Percentiles rank a stretch among this genome's conserved stretches.
phyloP scores from a whole-genome alignment of 176 grass and related monocot species.

The Musa beccarii region DNA sequence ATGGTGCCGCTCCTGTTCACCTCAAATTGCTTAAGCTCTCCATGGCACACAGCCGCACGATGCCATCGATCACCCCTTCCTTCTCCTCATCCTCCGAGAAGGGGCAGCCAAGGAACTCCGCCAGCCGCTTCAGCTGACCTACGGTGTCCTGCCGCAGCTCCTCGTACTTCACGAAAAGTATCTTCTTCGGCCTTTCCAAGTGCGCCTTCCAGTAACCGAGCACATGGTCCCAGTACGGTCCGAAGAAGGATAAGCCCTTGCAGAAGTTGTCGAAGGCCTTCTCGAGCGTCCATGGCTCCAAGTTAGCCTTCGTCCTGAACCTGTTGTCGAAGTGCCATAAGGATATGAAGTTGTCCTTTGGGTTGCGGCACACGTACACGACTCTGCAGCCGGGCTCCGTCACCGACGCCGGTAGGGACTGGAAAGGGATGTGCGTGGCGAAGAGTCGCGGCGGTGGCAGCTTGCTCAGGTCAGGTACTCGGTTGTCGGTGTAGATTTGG shows the following conservation, averaged over 20 bases:
- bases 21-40: background rate
- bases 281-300: too few relatives aligned
- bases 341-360: slow-evolving; percentile 22
- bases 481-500: background rate
- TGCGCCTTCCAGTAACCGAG: too few relatives aligned
- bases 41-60: slow-evolving; percentile 5
- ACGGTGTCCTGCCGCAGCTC: slow-evolving; percentile 8
- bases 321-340: slow-evolving; percentile 11
- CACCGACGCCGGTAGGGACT: slow-evolving; percentile 6
- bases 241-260: too few relatives aligned
- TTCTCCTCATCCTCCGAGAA: slow-evolving; percentile 11
- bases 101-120: slow-evolving; percentile 1
- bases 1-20: background rate
- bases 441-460: slow-evolving; percentile 12
- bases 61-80: background rate
- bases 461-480: background rate
- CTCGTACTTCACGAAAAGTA: slow-evolving; percentile 29
- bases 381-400: too few relatives aligned
- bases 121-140: background rate
- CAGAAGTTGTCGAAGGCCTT: too few relatives aligned
- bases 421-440: slow-evolving; percentile 5
- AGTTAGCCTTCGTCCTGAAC: background rate
- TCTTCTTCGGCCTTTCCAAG: slow-evolving; percentile 6
- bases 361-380: slow-evolving; percentile 11
- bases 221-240: too few relatives aligned